Base-by-base conservation (phyloP, 129 eudicot genomes). In the Cynara cardunculus region DNA sequence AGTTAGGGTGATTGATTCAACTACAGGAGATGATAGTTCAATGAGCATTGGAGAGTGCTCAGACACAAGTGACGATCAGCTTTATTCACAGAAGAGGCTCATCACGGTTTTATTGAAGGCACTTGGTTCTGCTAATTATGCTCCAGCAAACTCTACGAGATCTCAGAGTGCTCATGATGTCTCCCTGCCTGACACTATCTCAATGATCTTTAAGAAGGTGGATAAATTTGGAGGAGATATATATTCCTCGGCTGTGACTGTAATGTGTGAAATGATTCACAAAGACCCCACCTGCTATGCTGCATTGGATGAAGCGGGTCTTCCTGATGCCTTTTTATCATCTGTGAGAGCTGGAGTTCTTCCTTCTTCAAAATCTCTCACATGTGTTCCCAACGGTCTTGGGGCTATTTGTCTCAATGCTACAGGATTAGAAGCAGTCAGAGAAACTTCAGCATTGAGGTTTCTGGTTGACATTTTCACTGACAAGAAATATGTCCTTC, bases 191-290 rank as follows among this genome's bases (percentile, higher is more conserved):
- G 87, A 87, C 31, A 89, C 95, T 25, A 77, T 96, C 46, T 85
- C 89, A 0, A 73, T 87, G 82, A 91, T 96, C 22, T 96, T 92
- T 72, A 75, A 78, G 22, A 96, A 89, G 68, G 90, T 88, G 80
- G 89, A 88, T 68, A 91, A 87, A 27, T 96, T 96, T 87, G 99
- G 99, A 49, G 99, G 97, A 12, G 99, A 91, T 34, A 87, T 96
- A 41, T 96, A 90, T 81, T 96, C 93, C 39, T 85, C 98, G 7
- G 91, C 95, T 56, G 99, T 93, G 75, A 96, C 99, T 70, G 90
- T 96, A 26, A 96, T 96, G 99, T 91, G 95, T 76, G 99, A 96
- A 85, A 89, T 93, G 84, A 94, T 96, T 78, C 99, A 96, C 74
- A 96, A 93, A 85, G 99, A 96, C 80, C 99, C 99, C 1, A 96